Percentiles rank a stretch among this genome's conserved stretches.
These are phyloP conservation scores for Malassezia nana DNA, from an alignment of 1,284 basidiomycete species.

Conservation along the genomic window DNA sequence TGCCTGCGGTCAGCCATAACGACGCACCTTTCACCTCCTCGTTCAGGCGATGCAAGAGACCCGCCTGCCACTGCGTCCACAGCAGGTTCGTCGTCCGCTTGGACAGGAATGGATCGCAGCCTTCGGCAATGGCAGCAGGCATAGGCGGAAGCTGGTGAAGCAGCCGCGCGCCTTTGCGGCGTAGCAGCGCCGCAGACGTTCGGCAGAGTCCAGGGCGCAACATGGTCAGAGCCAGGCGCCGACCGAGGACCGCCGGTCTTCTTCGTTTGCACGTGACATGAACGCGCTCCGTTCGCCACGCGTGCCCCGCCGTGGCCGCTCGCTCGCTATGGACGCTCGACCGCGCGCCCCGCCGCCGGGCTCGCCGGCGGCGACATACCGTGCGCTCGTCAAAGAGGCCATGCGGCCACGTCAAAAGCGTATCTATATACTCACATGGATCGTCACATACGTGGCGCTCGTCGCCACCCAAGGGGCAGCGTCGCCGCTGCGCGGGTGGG, in stretches of 20 bases:
- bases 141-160: constrained; percentile 36
- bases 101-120: constrained; percentile 40
- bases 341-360: background rate
- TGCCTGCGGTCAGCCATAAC: constrained; percentile 51
- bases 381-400: constrained; percentile 17
- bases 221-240: constrained; percentile 1
- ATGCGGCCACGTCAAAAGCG: constrained; percentile 31
- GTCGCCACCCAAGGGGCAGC: constrained; percentile 15
- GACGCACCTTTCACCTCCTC: constrained; percentile 34
- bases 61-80: constrained; percentile 37
- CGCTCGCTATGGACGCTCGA: background rate
- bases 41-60: constrained; percentile 40
- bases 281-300: background rate
- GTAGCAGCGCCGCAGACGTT: background rate
- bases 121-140: constrained; percentile 25
- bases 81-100: constrained; percentile 31
- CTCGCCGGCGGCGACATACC: constrained; percentile 12
- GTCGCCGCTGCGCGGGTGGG: constrained; percentile 11
- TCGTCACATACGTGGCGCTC: constrained; percentile 20
- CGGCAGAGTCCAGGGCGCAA: background rate
- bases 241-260: background rate
- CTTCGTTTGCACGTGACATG: constrained; percentile 10
- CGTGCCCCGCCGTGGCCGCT: constrained; percentile 1
- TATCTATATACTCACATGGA: constrained; percentile 22
- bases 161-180: constrained; percentile 1